Evolutionary conservation across 2,329 filamentous ascomycete genomes (phyloP), one percentile per base, ranked within the genome.

Genomic region (Diaporthe sp.): DNA sequence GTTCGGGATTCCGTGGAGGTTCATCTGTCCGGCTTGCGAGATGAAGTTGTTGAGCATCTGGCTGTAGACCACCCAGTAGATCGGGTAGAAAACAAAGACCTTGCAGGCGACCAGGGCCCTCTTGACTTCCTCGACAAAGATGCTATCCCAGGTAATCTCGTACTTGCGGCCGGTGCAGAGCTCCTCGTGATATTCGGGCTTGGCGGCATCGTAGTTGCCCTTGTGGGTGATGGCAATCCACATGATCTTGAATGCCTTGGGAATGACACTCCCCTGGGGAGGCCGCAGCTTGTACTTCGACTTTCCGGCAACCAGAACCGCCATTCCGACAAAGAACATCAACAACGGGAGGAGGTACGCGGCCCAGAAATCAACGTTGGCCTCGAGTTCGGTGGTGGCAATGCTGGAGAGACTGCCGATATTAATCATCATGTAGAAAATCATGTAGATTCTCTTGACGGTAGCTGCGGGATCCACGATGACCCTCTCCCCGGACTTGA

Each of bases 401-500:
- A 95, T 88, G 72, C 90, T 86, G 0, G 90, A 93, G 9, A 95
- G 86, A 2, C 92, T 90, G n/a, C 93, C 94, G 22, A 95, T 79
- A 83, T 95, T 95, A 81, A 95, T 94, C 84, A 91, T 89, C 91
- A 92, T 93, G 86, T 93, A 94, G 77, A 94, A 91, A 65, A 91
- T 88, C 72, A 74, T 76, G 65, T 76, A 76, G 4, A 76, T 76
- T 19, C 75, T 74, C 57, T 57, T 60, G 51, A 76, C 75, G 2
- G 93, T 94, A 73, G 93, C 86, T 53, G 89, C 87, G 0, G 92
- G 92, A 79, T 94, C 92, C 37, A 94, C 89, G 77, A 94, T 88
- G 72, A 94, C 91, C 86, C 88, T 86, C 82, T 91, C 88, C 53
- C 90, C 90, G 9, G 78, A 83, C 78, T 85, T 82, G 58, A 88